Base-by-base conservation (phyloP, 202 grass and related monocot genomes). In the Setaria italica region DNA sequence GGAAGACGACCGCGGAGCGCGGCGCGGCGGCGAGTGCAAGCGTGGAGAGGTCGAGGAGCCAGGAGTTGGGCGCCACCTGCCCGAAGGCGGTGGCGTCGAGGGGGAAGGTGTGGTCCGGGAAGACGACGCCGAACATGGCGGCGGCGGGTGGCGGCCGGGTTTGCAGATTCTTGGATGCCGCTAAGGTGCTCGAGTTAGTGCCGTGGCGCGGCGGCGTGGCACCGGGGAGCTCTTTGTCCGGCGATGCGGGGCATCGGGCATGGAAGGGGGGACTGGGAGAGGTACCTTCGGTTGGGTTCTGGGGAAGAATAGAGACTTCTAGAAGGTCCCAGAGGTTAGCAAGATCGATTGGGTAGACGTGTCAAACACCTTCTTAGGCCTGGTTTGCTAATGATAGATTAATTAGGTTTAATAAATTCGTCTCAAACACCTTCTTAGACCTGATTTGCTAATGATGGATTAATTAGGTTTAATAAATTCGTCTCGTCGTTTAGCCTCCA, bases 41-140 rank as follows among this genome's bases (percentile, higher is more conserved):
- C 65, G 71, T 84, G 49, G 86, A 70, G 70, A 98, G 78, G 77
- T 98, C 96, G 54, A 98, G 93, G 41, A 94, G 62, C 96, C 96
- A 98, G 72, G 91, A 94, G 53, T 74, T 87, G 35, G 96, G 93
- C 46, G 91, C 91, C 42, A 98, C 86, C 89, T 92, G 93, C 58
- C 84, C 83, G 49, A 98, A 90, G 53, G 88, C 83, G 59, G 91
- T 84, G 67, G 93, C 88, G 70, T 99, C 93, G 66, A 95, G 92
- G 12, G 96, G 93, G 62, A 84, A 99, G 65, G 87, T 99, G 77
- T 92, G 91, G 4, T 99, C 91, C 39, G 96, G 93, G 68, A 99
- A 99, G 58, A 99, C 86, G n/a, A 99, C 80, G 21, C 93, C 96
- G 70, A 99, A 99, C 96, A 98, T 97, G 82, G 76, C 48, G 72